A percentile compares a stretch with the other conserved stretches of the same genome.
Evolutionary conservation across 768 basidiomycete species (phyloP).

Genomic region (Dentipellis fragilis): DNA sequence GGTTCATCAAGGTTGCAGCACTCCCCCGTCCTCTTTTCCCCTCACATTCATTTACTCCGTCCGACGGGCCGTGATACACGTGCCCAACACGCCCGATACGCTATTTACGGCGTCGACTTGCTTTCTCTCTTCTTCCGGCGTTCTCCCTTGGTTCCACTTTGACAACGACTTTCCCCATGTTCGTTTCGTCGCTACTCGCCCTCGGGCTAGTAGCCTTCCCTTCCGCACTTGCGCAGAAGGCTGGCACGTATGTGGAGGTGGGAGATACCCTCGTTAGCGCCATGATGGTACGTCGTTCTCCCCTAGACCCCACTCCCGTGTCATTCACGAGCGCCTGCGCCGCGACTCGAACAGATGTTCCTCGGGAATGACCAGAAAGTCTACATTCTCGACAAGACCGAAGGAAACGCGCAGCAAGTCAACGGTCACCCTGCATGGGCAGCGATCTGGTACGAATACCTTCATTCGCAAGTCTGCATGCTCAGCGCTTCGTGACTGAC

Average conservation of each 20-base stretch:
- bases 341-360: constrained; percentile 46
- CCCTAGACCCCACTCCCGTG: neutral
- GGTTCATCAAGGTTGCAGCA: too few species aligned
- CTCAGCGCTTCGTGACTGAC: neutral
- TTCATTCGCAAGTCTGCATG: neutral
- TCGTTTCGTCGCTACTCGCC: constrained; percentile 29
- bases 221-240: constrained; percentile 14
- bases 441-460: constrained; percentile 42
- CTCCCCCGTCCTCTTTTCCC: neutral
- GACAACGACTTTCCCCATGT: constrained; percentile 14
- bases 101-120: too few species aligned
- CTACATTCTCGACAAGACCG: constrained; percentile 89
- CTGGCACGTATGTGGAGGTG: constrained; percentile 22
- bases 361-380: constrained; percentile 72
- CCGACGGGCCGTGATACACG: neutral
- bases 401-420: constrained; percentile 54
- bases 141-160: neutral
- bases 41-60: neutral
- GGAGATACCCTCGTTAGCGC: constrained; percentile 36
- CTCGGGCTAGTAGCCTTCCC: constrained; percentile 32
- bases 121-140: too few species aligned
- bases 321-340: neutral
- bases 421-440: constrained; percentile 70
- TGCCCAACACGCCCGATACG: neutral
- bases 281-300: constrained; percentile 37